phyloP scores from a whole-genome alignment of 352 stramenopile species.

The Pythium myriotylum region DNA sequence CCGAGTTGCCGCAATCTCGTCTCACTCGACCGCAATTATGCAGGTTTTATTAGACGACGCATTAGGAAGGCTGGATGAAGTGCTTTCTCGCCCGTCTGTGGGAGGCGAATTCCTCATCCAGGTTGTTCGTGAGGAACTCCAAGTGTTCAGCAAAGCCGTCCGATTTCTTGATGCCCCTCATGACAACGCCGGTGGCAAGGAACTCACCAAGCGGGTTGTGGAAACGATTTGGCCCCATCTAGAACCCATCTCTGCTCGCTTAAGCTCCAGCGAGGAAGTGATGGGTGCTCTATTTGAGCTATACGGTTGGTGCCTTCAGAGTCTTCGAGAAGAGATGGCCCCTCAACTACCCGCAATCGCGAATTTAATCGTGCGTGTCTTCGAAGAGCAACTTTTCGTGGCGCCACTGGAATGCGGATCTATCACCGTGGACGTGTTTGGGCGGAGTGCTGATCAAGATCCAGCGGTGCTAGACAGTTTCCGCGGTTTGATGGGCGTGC shows the following conservation, averaged over 20 bases:
- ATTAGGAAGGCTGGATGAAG: constrained; percentile 50
- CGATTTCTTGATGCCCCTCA: constrained; percentile 65
- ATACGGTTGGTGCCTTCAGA: constrained; percentile 76
- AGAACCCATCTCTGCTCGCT: constrained; percentile 39
- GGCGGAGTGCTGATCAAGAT: constrained; percentile 38
- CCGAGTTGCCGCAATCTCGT: constrained; percentile 48
- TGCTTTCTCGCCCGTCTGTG: constrained; percentile 25
- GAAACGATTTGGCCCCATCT: constrained; percentile 65
- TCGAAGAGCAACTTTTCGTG: constrained; percentile 53
- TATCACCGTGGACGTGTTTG: constrained; percentile 72
- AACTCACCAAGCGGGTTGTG: constrained; percentile 49
- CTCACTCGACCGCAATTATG: constrained; percentile 53
- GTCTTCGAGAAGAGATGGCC: constrained; percentile 57
- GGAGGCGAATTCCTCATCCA: constrained; percentile 1
- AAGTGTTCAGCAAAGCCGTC: constrained; percentile 64
- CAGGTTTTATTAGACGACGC: constrained; percentile 51
- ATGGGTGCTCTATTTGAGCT: constrained; percentile 70
- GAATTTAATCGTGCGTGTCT: constrained; percentile 61
- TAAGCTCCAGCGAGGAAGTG: constrained; percentile 43
- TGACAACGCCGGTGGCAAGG: constrained; percentile 50
- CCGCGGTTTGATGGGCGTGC: constrained; percentile 50
- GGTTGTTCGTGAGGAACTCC: constrained; percentile 57
- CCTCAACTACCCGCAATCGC: constrained; percentile 51
- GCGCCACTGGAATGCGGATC: constrained; percentile 68
- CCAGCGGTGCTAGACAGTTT: constrained; percentile 54